Evolutionary conservation across 2,329 filamentous ascomycete genomes (phyloP).

Genomic region (Decorospora gaudefroyi): DNA sequence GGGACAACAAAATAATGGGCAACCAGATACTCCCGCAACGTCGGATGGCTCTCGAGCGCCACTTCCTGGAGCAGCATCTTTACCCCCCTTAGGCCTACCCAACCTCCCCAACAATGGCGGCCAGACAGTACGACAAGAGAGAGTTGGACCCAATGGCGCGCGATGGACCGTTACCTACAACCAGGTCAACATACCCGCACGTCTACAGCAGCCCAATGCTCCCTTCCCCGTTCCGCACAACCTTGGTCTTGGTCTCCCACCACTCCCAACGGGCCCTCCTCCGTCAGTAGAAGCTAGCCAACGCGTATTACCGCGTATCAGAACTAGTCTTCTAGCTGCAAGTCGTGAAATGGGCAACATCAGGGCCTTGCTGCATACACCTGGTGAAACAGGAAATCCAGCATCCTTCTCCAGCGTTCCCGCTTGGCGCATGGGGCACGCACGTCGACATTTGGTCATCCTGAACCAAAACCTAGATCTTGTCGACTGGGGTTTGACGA

Average conservation of each 20-base stretch:
- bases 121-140: slow-evolving; percentile 56
- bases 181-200: slow-evolving; percentile 43
- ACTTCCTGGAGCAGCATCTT: slow-evolving; percentile 2
- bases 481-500: slow-evolving; percentile 33
- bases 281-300: slow-evolving; percentile 17
- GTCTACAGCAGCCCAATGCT: slow-evolving; percentile 23
- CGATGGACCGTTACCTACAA: slow-evolving; percentile 60
- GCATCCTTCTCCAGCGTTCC: slow-evolving; percentile 16
- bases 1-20: slow-evolving; percentile 12
- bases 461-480: slow-evolving; percentile 32
- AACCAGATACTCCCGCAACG: slow-evolving; percentile 14
- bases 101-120: slow-evolving; percentile 35
- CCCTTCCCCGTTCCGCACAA: slow-evolving; percentile 28
- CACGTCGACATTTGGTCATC: slow-evolving; percentile 33
- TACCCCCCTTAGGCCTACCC: slow-evolving; percentile 3
- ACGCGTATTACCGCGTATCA: slow-evolving; percentile 28
- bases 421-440: slow-evolving; percentile 37
- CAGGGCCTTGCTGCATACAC: slow-evolving; percentile 26
- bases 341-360: slow-evolving; percentile 43
- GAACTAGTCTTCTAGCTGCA: slow-evolving; percentile 30
- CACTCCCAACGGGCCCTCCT: slow-evolving; percentile 21
- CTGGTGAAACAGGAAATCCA: slow-evolving; percentile 2
- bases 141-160: slow-evolving; percentile 57
- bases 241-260: slow-evolving; percentile 25
- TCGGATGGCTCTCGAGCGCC: slow-evolving; percentile 13